A percentile compares a stretch with the other conserved stretches of the same genome.
Conservation (phyloP, 768 basidiomycete genomes). For the Phylloporus arenicola region DNA sequence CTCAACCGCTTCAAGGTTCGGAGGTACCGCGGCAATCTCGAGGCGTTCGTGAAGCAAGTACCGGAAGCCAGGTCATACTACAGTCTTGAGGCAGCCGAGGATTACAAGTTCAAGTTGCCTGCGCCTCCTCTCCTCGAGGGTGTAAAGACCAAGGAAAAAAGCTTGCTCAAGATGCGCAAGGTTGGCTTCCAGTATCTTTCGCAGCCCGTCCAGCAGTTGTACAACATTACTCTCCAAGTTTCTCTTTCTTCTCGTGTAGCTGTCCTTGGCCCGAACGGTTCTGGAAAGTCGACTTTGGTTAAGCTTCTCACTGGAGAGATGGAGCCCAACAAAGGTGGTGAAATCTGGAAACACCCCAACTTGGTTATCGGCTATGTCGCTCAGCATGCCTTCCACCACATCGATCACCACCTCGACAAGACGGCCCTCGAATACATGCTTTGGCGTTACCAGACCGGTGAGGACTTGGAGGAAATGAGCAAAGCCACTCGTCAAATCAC, state of each 20-base stretch:
- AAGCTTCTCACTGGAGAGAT: conserved; percentile 95
- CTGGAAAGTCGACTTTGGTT: conserved; percentile 96
- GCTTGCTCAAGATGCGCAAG: conserved; percentile 93
- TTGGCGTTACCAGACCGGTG: conserved; percentile 99
- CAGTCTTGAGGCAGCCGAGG: conserved; percentile 90
- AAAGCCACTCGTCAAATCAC: conserved; percentile 86
- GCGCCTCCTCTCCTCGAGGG: conserved; percentile 95
- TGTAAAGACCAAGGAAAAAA: conserved; percentile 99
- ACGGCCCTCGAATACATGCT: conserved; percentile 99
- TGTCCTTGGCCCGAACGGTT: conserved; percentile 97
- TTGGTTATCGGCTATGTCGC: conserved; percentile 99
- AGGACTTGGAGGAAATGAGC: conserved; percentile 94
- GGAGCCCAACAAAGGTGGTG: conserved; percentile 94
- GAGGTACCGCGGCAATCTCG: conserved; percentile 92
- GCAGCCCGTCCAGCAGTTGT: conserved; percentile 80
- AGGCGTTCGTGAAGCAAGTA: conserved; percentile 88
- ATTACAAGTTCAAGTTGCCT: conserved; percentile 98
- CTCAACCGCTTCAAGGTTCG: conserved; percentile 97
- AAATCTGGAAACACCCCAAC: conserved; percentile 99
- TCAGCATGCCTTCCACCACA: conserved; percentile 99
- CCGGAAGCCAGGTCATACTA: conserved; percentile 98
- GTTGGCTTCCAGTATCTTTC: conserved; percentile 96
- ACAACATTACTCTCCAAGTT: conserved; percentile 94
- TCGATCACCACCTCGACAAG: conserved; percentile 97
- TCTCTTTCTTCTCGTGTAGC: conserved; percentile 98